Percentiles rank a stretch among this genome's conserved stretches.
Evolutionary conservation across 306 rosid genomes (phyloP).

Genomic region (Trichosanthes truncata): DNA sequence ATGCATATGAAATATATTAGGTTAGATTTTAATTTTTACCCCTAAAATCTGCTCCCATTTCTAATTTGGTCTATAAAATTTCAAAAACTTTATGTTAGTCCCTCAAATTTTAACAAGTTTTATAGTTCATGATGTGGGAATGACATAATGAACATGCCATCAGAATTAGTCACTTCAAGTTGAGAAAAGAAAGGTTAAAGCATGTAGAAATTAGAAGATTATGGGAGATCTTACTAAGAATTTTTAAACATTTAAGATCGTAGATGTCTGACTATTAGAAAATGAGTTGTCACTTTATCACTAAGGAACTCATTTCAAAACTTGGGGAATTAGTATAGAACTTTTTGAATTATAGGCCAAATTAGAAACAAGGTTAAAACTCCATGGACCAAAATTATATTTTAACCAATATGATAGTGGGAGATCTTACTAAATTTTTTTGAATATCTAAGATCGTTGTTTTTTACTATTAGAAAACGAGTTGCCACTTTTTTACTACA

Average conservation of each 20-base stretch:
- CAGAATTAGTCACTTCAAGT: neutral
- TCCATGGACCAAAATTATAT: neutral
- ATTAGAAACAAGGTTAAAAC: neutral
- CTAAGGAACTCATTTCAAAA: neutral
- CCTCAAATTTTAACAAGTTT: neutral
- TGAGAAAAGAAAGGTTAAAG: neutral
- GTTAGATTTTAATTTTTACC: neutral
- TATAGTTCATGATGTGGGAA: neutral
- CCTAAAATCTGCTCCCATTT: neutral
- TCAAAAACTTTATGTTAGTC: neutral
- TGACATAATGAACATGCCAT: neutral
- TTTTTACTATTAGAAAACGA: no score
- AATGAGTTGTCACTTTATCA: neutral
- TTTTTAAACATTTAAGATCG: neutral
- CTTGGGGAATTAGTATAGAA: neutral
- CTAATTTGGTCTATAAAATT: neutral
- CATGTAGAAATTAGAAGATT: neutral
- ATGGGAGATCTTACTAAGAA: neutral
- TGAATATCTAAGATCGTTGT: no score
- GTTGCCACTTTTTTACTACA: no score
- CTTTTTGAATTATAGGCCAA: neutral
- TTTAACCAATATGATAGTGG: neutral
- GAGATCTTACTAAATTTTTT: neutral
- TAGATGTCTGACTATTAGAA: neutral
- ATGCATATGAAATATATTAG: neutral